Conservation (phyloP, 441 rosid genomes). For the Gossypium laxum region DNA sequence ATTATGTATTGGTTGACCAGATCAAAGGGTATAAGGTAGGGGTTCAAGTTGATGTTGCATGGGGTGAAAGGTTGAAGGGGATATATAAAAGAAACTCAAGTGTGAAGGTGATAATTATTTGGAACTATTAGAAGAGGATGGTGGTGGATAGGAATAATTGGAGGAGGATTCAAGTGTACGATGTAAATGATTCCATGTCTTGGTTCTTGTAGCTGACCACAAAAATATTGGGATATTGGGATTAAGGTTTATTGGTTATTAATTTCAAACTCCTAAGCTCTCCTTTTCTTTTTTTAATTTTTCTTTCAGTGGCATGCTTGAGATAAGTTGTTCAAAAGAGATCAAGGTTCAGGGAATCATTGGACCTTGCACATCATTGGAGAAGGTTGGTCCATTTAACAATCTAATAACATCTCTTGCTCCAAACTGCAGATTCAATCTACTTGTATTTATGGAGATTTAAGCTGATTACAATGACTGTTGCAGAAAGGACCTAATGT, state of each 20-base stretch:
- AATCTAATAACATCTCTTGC: background rate
- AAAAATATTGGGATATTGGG: background rate
- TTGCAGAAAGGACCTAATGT: slow-evolving; percentile 94
- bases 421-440: background rate
- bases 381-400: slow-evolving; percentile 49
- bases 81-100: no score
- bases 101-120: background rate
- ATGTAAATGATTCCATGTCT: background rate
- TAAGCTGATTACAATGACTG: slow-evolving; percentile 19
- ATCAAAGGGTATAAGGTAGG: no score
- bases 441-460: slow-evolving; percentile 6
- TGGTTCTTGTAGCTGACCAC: background rate
- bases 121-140: background rate
- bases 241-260: background rate
- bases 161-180: background rate
- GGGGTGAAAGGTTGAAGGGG: no score
- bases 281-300: background rate
- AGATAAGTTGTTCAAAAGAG: slow-evolving; percentile 86
- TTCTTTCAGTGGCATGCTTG: slow-evolving; percentile 65
- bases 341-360: slow-evolving; percentile 83
- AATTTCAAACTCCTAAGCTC: background rate
- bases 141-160: background rate
- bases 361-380: slow-evolving; percentile 93
- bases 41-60: no score
- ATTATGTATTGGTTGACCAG: no score